A percentile compares a stretch with the other conserved stretches of the same genome.
Conservation (phyloP, 768 basidiomycete genomes). For the Nevesoporus exiguus region DNA sequence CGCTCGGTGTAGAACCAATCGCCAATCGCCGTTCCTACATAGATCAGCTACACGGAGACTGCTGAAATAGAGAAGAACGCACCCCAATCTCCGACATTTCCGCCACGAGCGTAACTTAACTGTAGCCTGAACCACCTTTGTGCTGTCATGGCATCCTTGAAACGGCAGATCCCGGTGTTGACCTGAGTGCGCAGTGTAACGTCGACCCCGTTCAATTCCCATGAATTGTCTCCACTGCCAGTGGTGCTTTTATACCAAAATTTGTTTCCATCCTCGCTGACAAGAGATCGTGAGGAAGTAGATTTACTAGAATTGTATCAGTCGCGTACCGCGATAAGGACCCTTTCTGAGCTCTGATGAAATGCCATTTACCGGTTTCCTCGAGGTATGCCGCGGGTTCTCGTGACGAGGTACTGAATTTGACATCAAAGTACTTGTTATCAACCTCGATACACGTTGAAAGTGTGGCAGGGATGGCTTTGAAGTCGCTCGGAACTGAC, state of each 20-base stretch:
- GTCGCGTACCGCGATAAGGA: neutral
- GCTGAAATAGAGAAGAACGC: neutral
- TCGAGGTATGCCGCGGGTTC: constrained; percentile 2
- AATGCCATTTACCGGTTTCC: neutral
- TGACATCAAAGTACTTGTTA: neutral
- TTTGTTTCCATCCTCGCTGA: neutral
- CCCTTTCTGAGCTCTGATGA: neutral
- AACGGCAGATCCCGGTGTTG: neutral
- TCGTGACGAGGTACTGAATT: neutral
- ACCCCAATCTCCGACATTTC: constrained; percentile 1
- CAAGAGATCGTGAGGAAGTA: neutral
- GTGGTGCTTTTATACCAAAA: neutral
- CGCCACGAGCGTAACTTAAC: neutral
- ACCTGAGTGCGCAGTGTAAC: neutral
- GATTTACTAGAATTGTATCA: too few species aligned
- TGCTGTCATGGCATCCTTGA: neutral
- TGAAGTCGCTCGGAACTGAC: neutral
- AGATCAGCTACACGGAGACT: neutral
- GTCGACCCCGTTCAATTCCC: neutral
- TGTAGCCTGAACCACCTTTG: constrained; percentile 5
- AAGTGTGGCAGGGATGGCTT: neutral
- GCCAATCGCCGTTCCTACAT: neutral
- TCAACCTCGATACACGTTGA: constrained; percentile 1
- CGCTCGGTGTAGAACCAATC: constrained; percentile 1
- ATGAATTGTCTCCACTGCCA: neutral